phyloP scores from a whole-genome alignment of 2,329 filamentous ascomycete species.

The Colletotrichum eleusines region DNA sequence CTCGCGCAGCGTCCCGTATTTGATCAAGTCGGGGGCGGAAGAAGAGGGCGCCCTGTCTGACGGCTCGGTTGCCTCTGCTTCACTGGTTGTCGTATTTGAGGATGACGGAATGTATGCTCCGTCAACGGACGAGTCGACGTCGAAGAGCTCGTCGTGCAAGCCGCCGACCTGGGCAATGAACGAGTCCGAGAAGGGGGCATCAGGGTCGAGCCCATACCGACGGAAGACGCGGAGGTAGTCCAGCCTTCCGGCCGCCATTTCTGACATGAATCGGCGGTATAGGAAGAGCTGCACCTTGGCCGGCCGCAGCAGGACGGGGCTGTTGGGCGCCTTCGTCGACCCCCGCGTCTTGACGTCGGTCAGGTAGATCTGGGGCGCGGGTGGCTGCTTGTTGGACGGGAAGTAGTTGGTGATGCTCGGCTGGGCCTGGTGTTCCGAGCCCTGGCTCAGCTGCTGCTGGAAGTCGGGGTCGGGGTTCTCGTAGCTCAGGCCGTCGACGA shows the following conservation, averaged over 20 bases:
- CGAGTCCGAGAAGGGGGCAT: constrained; percentile 78
- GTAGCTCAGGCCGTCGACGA: constrained; percentile 89
- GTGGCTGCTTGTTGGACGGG: constrained; percentile 43
- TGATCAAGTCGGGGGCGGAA: constrained; percentile 53
- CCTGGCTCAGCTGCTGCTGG: constrained; percentile 68
- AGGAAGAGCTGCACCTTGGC: constrained; percentile 90
- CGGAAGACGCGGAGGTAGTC: constrained; percentile 76
- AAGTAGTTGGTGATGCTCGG: constrained; percentile 58
- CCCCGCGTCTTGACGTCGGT: constrained; percentile 90
- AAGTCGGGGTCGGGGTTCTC: constrained; percentile 79
- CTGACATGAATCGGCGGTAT: constrained; percentile 86
- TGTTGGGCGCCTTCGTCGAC: constrained; percentile 72
- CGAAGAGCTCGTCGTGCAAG: constrained; percentile 75
- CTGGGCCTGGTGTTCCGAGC: constrained; percentile 50
- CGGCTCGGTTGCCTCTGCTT: constrained; percentile 7
- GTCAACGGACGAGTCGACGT: constrained; percentile 49
- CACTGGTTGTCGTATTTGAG: constrained; percentile 49
- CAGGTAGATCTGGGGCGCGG: constrained; percentile 70
- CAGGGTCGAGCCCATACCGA: constrained; percentile 77
- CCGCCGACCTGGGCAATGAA: constrained; percentile 82
- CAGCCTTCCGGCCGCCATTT: constrained; percentile 78
- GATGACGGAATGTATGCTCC: constrained; percentile 13
- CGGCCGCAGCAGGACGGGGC: constrained; percentile 76
- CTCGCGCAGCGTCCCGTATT: constrained; percentile 62
- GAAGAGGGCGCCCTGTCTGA: constrained; percentile 11